Base-by-base conservation (phyloP, 208 protist species). In the Cochliopodium minus region DNA sequence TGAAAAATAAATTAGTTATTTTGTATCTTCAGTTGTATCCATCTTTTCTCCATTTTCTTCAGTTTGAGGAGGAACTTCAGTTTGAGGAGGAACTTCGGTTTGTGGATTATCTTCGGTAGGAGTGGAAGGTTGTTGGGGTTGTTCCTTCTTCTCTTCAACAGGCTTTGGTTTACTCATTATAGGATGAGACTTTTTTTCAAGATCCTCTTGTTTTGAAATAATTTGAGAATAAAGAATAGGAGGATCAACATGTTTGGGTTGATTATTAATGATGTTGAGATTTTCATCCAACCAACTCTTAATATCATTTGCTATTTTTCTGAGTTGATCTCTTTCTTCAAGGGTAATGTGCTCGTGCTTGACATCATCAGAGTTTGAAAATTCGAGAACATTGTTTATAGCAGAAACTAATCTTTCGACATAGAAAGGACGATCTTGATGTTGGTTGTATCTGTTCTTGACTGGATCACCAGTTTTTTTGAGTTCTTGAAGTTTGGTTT, bases 381-480 rank as follows among this genome's bases (percentile, higher is more conserved):
- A 7, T 7, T 33, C 2, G 25, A 52, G 46, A 0, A 11, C 32
- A 33, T 43, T 35, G 38, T 34, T 42, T 47, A 46, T 43, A 2
- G 38, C 20, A 13, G 28, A 7, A 23, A 32, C 4, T 32, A 59
- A 22, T 29, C 4, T 3, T 45, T 52, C 2, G 7, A 43, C 29
- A 2, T 20, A 33, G 23, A 2, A 0, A 30, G 55, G 33, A 23
- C 55, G 6, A 13, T n/a, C n/a, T 42, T 55, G 13, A n/a, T 26
- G 3, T 30, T 55, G 33, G 4, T 26, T 59, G 15, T n/a, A 17
- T 30, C 62, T 65, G 1, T 17, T 43, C n/a, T 58, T 28, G 23
- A 59, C 5, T 29, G 6, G 11, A 30, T 87, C 82, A 45, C 74
- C 81, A 66, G 85, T 70, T n/a, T 62, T 68, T 9, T 78, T 76